Evolutionary conservation across 176 grass and related monocot species (phyloP), one percentile per base, ranked within the genome.

Genomic region (Bolboschoenus planiculmis): DNA sequence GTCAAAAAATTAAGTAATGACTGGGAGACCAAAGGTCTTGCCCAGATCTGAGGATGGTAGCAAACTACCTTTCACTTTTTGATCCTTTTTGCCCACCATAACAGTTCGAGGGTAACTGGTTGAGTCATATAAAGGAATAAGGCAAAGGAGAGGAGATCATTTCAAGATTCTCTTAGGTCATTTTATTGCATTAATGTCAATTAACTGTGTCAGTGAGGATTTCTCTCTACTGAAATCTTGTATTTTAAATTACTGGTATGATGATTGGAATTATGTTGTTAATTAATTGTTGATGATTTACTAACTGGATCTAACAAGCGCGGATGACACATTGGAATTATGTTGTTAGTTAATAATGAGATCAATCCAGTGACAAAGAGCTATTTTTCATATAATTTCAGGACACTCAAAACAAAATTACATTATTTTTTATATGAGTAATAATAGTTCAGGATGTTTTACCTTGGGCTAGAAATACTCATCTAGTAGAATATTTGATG

Each of bases 401-500:
- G 46, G 46, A 26, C 26, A 20, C 60, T 33, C 0, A 55, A 31
- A 80, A 43, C 47, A 83, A 11, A 27, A 88, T 82, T 11, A 29
- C 7, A 36, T 39, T 39, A 67, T 39, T 18, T n/a, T 15, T 67
- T 5, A 67, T 21, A 67, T 67, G 27, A 7, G 14, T 35, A 84
- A 75, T 53, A 11, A 20, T 57, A 81, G 78, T 42, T 24, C 30
- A 87, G 30, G 85, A 42, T 54, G 11, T 82, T n/a, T n/a, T n/a
- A 96, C 93, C 90, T 89, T 89, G 56, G 93, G 85, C 90, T 92
- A 88, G 83, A 90, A 96, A 37, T 92, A 81, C 55, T 90, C 88
- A 71, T 96, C 90, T 78, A 96, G 79, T 81, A 96, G 88, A 91
- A 96, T 96, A 81, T 96, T 96, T 83, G 90, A 21, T 53, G 75